Conservation (phyloP, 2,329 filamentous ascomycete genomes). For the Sphaerulina populicola region DNA sequence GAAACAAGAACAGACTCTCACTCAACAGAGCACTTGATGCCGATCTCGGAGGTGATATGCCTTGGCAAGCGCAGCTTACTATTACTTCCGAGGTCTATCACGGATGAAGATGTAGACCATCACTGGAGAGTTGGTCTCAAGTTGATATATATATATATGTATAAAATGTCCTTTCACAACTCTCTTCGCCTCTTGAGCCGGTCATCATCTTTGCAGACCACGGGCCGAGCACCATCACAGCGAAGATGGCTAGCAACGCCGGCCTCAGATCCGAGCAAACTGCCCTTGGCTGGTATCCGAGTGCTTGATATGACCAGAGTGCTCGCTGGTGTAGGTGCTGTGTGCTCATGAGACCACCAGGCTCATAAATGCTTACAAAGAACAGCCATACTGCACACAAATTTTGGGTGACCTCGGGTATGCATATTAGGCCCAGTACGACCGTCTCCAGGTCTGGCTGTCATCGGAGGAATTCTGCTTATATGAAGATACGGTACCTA, state of each 20-base stretch:
- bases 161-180: neutral
- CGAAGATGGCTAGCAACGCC: slow-evolving; percentile 39
- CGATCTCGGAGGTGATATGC: neutral
- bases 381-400: slow-evolving; percentile 90
- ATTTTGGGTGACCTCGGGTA: slow-evolving; percentile 94
- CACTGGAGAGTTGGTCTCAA: neutral
- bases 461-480: slow-evolving; percentile 19
- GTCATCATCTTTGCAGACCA: slow-evolving; percentile 2
- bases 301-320: slow-evolving; percentile 97
- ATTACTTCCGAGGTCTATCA: neutral
- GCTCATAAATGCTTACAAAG: slow-evolving; percentile 12
- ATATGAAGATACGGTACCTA: slow-evolving; percentile 39
- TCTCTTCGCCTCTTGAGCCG: slow-evolving; percentile 18
- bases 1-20: too few species aligned
- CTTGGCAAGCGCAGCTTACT: neutral
- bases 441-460: slow-evolving; percentile 24
- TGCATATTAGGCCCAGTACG: slow-evolving; percentile 35
- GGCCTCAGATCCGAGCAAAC: slow-evolving; percentile 38
- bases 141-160: neutral
- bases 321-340: slow-evolving; percentile 64
- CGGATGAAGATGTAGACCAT: neutral
- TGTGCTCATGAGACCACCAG: neutral
- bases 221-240: slow-evolving; percentile 11
- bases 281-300: slow-evolving; percentile 74
- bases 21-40: too few species aligned